phyloP scores from a whole-genome alignment of 1,284 basidiomycete genomes.

The Moniliophthora roreri region DNA sequence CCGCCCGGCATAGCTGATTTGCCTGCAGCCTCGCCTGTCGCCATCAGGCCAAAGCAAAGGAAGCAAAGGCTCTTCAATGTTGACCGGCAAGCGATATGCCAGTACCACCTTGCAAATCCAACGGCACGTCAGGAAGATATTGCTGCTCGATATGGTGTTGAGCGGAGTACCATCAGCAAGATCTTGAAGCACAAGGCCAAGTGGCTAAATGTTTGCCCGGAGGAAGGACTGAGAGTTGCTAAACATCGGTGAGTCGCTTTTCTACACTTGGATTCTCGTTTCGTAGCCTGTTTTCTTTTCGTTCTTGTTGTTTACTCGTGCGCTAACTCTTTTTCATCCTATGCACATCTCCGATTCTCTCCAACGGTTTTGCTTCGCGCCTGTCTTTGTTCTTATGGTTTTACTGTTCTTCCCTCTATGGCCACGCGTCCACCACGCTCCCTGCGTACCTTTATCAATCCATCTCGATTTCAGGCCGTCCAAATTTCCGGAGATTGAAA shows the following conservation, averaged over 20 bases:
- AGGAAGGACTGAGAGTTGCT: conserved; percentile 54
- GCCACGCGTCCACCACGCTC: background rate
- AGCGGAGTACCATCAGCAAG: conserved; percentile 92
- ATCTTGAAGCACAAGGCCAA: conserved; percentile 83
- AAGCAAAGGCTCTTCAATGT: conserved; percentile 73
- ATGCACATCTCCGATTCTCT: background rate
- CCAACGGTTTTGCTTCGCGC: background rate
- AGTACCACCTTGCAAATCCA: conserved; percentile 62
- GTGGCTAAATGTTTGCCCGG: conserved; percentile 72
- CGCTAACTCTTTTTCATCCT: conserved; percentile 2
- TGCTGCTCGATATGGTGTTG: conserved; percentile 72
- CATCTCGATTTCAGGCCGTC: conserved; percentile 48
- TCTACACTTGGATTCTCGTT: conserved; percentile 14
- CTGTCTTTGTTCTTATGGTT: too few relatives aligned
- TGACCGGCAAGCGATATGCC: conserved; percentile 78
- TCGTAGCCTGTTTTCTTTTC: conserved; percentile 11
- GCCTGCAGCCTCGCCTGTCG: conserved; percentile 13
- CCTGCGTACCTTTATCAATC: background rate
- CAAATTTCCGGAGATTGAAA: conserved; percentile 80
- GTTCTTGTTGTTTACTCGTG: conserved; percentile 8
- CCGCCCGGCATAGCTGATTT: conserved; percentile 17
- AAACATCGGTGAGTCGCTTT: conserved; percentile 58
- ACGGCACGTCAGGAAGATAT: conserved; percentile 80
- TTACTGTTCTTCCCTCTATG: background rate
- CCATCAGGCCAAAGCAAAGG: conserved; percentile 49